Evolutionary conservation across 352 stramenopile species (phyloP).

Genomic region (Globisporangium paddicum): DNA sequence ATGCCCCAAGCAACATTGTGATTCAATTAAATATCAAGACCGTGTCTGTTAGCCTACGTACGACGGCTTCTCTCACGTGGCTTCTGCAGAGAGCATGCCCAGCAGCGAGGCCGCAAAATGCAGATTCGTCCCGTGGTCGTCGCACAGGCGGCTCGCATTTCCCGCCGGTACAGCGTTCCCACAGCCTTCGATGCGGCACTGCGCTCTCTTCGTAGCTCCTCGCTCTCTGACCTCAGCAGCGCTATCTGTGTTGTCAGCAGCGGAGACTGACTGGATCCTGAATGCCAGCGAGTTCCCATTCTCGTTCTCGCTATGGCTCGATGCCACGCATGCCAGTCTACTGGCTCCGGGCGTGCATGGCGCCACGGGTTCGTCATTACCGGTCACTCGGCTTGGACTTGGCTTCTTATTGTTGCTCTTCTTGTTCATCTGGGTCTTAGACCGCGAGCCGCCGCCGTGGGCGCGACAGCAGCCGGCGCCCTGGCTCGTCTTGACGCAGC

Average conservation of each 20-base stretch:
- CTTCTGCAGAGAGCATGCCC: conserved; percentile 7
- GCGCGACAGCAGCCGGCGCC: conserved; percentile 41
- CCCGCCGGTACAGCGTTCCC: not conserved
- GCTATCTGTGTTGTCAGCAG: not conserved
- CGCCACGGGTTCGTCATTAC: not conserved
- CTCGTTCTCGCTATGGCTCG: not conserved
- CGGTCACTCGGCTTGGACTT: not conserved
- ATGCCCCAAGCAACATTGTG: not conserved
- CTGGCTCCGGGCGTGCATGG: not conserved
- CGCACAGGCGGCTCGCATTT: conserved; percentile 6
- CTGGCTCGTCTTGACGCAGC: conserved; percentile 40
- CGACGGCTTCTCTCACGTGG: not conserved
- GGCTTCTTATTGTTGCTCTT: not conserved
- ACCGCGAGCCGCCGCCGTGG: conserved; percentile 32
- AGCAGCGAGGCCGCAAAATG: conserved; percentile 13
- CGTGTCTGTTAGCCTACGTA: not conserved
- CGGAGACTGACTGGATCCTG: not conserved
- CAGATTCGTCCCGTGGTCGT: conserved; percentile 13
- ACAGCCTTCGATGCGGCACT: conserved; percentile 7
- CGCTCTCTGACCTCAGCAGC: too few relatives aligned
- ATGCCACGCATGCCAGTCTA: not conserved
- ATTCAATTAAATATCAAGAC: conserved; percentile 2
- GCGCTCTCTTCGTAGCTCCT: not conserved
- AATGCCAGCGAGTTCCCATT: not conserved
- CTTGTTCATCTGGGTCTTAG: conserved; percentile 10